A percentile compares a stretch with the other conserved stretches of the same genome.
Conservation (phyloP, 768 basidiomycete species). For the Naganishia kalamii region DNA sequence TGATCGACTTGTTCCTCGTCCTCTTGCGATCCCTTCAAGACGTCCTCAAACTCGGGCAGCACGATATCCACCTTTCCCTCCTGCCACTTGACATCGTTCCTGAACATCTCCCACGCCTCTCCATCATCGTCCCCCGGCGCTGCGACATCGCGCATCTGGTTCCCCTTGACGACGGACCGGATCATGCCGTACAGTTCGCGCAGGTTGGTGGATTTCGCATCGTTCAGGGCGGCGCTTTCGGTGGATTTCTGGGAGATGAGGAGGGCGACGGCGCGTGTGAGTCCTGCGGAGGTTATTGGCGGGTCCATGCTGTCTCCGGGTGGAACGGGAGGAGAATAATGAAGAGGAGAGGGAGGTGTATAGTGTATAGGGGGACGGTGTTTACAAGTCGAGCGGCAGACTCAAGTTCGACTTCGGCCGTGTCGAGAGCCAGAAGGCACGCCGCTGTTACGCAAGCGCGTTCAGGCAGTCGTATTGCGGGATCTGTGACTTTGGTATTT, state of each 20-base stretch:
- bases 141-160: not conserved
- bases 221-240: not conserved
- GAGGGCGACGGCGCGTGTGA: conserved; percentile 8
- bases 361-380: too few relatives aligned
- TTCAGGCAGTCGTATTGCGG: too few relatives aligned
- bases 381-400: too few relatives aligned
- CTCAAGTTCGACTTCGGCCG: too few relatives aligned
- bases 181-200: conserved; percentile 13
- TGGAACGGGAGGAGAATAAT: too few relatives aligned
- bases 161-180: conserved; percentile 7
- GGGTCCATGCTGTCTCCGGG: too few relatives aligned
- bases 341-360: too few relatives aligned
- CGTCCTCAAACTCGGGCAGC: not conserved
- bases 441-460: too few relatives aligned
- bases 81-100: conserved; percentile 2
- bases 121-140: not conserved
- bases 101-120: conserved; percentile 5
- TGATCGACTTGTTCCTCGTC: not conserved
- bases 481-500: too few relatives aligned
- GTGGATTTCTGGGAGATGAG: not conserved
- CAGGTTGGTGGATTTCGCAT: conserved; percentile 7
- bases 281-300: not conserved
- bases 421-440: too few relatives aligned
- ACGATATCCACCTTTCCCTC: not conserved
- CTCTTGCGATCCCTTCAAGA: not conserved